Base-by-base conservation (phyloP, 1,139 yeast species). In the Lodderomyces beijingensis region DNA sequence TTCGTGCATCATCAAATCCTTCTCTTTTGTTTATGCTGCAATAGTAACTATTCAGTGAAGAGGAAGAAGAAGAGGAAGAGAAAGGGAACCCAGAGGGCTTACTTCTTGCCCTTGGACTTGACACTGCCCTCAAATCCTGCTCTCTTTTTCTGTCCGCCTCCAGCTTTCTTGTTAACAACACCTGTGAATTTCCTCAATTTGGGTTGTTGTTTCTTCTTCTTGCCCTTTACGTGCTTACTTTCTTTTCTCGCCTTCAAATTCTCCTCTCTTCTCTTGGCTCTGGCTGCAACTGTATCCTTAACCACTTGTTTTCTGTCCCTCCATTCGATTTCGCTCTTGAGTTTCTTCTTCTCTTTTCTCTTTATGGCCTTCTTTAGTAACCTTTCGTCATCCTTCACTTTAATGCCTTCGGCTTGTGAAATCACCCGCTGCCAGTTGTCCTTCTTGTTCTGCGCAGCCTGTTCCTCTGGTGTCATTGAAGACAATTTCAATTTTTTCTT, bases 311-410 rank as follows among this genome's bases (percentile, higher is more conserved):
- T 79, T 48, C 97, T 77, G 35, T 88, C 96, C 45, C 66, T 74
- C 96, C 96, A 87, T 56, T 86, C 93, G 32, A 78, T 64, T 47
- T 84, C 91, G 44, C 93, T 82, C 62, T 77, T 83, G 50, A 85
- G 72, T 62, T 87, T 88, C 53, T 74, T 70, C 41, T 82, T 76
- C 48, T 84, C 94, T 52, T 86, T 85, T 47, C 85, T 73, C 62
- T 84, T 88, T 41, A 91, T 60, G 1, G 97, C 86, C 56, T 87
- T 89, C 49, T 80, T 82, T 56, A 93, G 71, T 46, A 91, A 63
- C 51, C 78, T 81, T 54, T 89, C 98, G 55, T 91, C 94, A 55
- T 93, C 96, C 49, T 83, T 84, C 31, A 89, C 65, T 55, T 87
- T 89, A 18, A 77, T 62, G 30, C 98, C 98, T 58, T 88, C 95